phyloP scores from a whole-genome alignment of 345 rosid species.

The Barbarea vulgaris region DNA sequence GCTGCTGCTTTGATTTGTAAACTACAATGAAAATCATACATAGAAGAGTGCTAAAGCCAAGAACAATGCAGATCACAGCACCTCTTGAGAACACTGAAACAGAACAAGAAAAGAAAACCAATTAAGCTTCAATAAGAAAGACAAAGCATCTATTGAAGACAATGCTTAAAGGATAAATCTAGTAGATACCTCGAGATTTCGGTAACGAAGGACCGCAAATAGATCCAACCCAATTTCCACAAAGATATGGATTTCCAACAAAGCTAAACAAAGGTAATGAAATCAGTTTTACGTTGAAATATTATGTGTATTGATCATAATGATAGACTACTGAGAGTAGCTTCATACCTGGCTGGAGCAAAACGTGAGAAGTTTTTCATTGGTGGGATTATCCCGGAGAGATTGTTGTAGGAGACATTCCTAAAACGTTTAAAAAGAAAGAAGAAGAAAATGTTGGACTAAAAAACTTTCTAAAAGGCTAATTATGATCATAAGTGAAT shows the following conservation, averaged over 20 bases:
- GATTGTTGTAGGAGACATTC: constrained; percentile 86
- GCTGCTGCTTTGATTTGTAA: constrained; percentile 64
- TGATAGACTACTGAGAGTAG: background rate
- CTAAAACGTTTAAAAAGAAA: constrained; percentile 36
- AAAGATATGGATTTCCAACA: constrained; percentile 73
- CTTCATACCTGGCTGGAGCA: constrained; percentile 64
- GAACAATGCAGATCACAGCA: constrained; percentile 59
- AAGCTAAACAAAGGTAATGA: constrained; percentile 49
- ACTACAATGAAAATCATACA: constrained; percentile 53
- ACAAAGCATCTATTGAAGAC: background rate
- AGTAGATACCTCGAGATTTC: constrained; percentile 58
- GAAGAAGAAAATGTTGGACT: background rate
- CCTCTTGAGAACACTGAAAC: constrained; percentile 59
- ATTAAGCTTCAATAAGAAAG: background rate
- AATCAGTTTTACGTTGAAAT: background rate
- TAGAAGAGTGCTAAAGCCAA: constrained; percentile 60
- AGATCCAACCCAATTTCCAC: constrained; percentile 87
- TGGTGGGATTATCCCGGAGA: constrained; percentile 71
- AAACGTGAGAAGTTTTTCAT: constrained; percentile 67
- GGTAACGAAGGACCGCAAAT: constrained; percentile 57
- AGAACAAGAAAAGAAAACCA: constrained; percentile 2
- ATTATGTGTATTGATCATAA: background rate
- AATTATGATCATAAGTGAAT: background rate
- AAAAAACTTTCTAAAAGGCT: background rate
- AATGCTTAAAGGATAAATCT: background rate